Evolutionary conservation across 163 green algal species (phyloP).

Genomic region (Prototheca stagnorum): DNA sequence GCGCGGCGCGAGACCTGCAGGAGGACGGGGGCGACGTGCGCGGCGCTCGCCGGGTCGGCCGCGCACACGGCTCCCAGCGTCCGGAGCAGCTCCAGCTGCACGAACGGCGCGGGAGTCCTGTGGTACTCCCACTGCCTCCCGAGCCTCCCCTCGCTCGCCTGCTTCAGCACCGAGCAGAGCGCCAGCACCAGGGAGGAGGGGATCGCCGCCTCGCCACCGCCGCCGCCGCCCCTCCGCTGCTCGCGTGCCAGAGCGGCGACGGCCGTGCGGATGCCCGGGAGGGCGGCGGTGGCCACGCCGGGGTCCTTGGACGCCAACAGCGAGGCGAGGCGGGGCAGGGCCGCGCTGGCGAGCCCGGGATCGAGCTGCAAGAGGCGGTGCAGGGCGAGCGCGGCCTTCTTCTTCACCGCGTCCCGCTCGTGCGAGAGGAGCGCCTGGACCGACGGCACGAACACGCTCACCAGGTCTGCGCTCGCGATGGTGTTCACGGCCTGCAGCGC

Average conservation of each 20-base stretch:
- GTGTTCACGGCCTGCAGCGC: constrained; percentile 64
- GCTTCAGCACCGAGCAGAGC: constrained; percentile 89
- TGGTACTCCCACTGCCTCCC: constrained; percentile 90
- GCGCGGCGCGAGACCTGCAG: constrained; percentile 31
- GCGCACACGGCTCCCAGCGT: constrained; percentile 65
- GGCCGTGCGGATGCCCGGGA: too few species aligned
- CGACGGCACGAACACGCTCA: constrained; percentile 67
- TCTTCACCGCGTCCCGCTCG: constrained; percentile 68
- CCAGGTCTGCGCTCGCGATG: constrained; percentile 69
- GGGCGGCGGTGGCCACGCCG: too few species aligned
- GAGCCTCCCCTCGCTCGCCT: constrained; percentile 72
- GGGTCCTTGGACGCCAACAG: too few species aligned
- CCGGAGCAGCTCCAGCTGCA: constrained; percentile 90
- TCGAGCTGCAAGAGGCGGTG: constrained; percentile 60
- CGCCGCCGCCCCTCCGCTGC: too few species aligned
- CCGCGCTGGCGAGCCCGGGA: constrained; percentile 7
- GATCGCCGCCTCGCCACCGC: too few species aligned
- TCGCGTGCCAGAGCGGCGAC: too few species aligned
- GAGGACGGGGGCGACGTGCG: constrained; percentile 77
- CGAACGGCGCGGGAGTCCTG: constrained; percentile 80
- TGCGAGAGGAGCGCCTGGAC: constrained; percentile 67
- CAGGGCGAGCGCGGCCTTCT: constrained; percentile 88
- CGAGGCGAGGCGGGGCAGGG: constrained; percentile 12
- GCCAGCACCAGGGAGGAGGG: constrained; percentile 74
- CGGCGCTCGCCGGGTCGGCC: constrained; percentile 45